phyloP scores from a whole-genome alignment of 306 rosid species.

The Castanea sativa region DNA sequence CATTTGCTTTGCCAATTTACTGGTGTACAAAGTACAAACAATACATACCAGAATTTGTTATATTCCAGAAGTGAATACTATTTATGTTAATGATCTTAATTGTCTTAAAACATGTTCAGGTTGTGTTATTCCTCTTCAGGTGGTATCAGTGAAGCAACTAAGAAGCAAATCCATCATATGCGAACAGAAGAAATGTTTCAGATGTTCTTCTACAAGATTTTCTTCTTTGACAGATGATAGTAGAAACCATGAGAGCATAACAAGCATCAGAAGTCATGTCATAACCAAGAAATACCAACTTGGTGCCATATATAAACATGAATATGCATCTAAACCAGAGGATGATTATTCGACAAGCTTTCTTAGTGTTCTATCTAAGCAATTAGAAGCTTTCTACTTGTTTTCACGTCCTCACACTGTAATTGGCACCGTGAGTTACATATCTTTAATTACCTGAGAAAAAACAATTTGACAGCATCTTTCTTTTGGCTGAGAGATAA shows the following conservation, averaged over 20 bases:
- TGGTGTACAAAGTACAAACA: too few relatives aligned
- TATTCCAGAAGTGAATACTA: background rate
- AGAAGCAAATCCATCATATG: background rate
- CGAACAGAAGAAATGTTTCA: background rate
- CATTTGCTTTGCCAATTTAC: too few relatives aligned
- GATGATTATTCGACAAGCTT: background rate
- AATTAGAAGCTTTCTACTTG: conserved; percentile 18
- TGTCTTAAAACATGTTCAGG: background rate
- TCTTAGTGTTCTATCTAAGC: background rate
- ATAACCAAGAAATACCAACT: background rate
- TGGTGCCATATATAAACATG: background rate
- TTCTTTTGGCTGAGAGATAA: background rate
- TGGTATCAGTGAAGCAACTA: background rate
- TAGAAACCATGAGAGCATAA: background rate
- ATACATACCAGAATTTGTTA: too few relatives aligned
- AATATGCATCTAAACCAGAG: background rate
- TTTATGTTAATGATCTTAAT: background rate
- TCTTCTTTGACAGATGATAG: background rate
- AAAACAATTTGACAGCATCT: background rate
- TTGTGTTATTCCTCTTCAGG: conserved; percentile 8
- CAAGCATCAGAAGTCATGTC: background rate
- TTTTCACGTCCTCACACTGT: conserved; percentile 30
- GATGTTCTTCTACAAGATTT: background rate
- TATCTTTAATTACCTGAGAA: background rate
- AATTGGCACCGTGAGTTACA: conserved; percentile 21